These are phyloP conservation scores for Leccinum pellstonianum DNA, from an alignment of 768 basidiomycete genomes.

Conservation along the genomic window DNA sequence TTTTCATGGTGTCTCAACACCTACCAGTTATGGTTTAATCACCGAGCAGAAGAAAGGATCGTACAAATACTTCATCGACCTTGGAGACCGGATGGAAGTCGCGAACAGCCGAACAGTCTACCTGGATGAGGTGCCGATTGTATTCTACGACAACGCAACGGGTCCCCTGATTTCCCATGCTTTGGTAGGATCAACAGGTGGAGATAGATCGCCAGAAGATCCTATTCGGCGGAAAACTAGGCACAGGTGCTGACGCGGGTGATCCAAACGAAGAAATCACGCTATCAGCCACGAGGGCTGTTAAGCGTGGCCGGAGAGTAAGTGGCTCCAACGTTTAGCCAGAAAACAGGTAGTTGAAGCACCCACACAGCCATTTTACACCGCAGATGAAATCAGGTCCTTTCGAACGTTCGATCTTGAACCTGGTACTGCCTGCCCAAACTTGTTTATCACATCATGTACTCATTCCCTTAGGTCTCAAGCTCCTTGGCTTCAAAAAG, in stretches of 20 bases:
- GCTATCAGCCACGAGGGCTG: constrained; percentile 40
- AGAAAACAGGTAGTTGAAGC: constrained; percentile 1
- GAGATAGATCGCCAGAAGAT: constrained; percentile 29
- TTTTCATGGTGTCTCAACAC: constrained; percentile 5
- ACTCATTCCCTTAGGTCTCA: constrained; percentile 55
- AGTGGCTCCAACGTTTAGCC: background rate
- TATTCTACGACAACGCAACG: background rate
- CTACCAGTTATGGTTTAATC: constrained; percentile 76
- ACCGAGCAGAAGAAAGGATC: constrained; percentile 84
- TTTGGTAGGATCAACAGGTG: constrained; percentile 27
- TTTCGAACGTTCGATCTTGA: constrained; percentile 80
- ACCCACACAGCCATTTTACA: constrained; percentile 69
- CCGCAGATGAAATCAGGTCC: constrained; percentile 74
- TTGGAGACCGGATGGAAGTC: constrained; percentile 75
- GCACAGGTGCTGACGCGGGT: constrained; percentile 31
- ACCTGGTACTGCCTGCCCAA: constrained; percentile 50
- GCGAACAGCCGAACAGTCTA: constrained; percentile 69
- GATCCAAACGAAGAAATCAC: constrained; percentile 41
- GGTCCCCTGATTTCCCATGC: constrained; percentile 6
- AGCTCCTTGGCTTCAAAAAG: constrained; percentile 90
- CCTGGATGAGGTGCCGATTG: constrained; percentile 58
- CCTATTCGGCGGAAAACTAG: constrained; percentile 36
- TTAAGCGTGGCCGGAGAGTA: constrained; percentile 54
- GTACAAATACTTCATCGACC: constrained; percentile 81
- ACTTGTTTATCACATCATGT: background rate